Evolutionary conservation across 2,329 filamentous ascomycete species (phyloP).

Genomic region (Stromatinia cepivora): DNA sequence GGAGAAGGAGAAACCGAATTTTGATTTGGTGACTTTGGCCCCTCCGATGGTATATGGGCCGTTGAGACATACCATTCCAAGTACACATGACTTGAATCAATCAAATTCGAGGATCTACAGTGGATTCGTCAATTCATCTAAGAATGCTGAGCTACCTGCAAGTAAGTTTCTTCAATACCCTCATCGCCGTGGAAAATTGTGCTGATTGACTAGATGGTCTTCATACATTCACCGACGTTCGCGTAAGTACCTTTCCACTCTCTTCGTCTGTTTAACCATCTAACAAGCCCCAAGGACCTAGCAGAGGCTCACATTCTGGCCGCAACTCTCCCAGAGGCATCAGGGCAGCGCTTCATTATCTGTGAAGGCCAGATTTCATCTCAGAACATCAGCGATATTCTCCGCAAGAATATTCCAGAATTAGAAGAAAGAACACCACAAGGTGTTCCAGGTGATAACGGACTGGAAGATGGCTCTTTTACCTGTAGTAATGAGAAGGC

Average conservation of each 20-base stretch:
- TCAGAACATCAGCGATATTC: slow-evolving; percentile 55
- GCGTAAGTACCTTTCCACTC: slow-evolving; percentile 15
- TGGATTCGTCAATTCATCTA: slow-evolving; percentile 53
- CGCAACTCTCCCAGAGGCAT: slow-evolving; percentile 54
- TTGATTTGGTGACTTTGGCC: slow-evolving; percentile 60
- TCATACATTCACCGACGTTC: slow-evolving; percentile 55
- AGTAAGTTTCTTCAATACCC: slow-evolving; percentile 11
- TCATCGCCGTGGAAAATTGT: not conserved
- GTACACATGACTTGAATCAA: slow-evolving; percentile 64
- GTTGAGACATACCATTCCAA: slow-evolving; percentile 60
- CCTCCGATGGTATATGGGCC: slow-evolving; percentile 63
- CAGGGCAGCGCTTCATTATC: slow-evolving; percentile 61
- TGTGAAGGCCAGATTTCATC: slow-evolving; percentile 60
- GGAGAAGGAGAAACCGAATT: slow-evolving; percentile 51
- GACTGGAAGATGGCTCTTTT: slow-evolving; percentile 24
- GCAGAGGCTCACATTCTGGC: slow-evolving; percentile 62
- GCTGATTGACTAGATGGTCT: slow-evolving; percentile 23
- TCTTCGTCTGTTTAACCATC: not conserved
- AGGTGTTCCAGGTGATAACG: slow-evolving; percentile 40
- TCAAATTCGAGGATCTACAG: slow-evolving; percentile 61
- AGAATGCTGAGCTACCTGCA: slow-evolving; percentile 50
- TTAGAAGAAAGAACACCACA: slow-evolving; percentile 50
- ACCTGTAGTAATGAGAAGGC: slow-evolving; percentile 27
- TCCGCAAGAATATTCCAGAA: slow-evolving; percentile 54
- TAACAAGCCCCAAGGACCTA: slow-evolving; percentile 52